Base-by-base conservation (phyloP, 495 filamentous ascomycete genomes). In the Neurospora sp. region DNA sequence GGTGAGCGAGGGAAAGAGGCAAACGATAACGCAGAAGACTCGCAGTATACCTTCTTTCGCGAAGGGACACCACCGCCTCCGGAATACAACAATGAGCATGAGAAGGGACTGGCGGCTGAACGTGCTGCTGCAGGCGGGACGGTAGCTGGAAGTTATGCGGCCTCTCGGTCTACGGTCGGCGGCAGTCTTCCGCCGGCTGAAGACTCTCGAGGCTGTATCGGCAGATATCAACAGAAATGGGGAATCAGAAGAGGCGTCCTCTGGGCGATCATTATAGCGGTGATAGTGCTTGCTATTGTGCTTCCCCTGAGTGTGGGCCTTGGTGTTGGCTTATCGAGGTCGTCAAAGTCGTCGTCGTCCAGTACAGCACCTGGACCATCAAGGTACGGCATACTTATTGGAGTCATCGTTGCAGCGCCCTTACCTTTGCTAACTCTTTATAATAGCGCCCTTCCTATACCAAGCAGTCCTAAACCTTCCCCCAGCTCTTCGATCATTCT, bases 221-320 rank as follows among this genome's bases (percentile, higher is more conserved):
- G 27, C 22, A 65, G 10, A 7, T 37, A 65, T 65, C 53, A 65
- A 65, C 53, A 65, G 17, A 65, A 27, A 65, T 65, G 53, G 53
- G 53, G 53, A 3, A 8, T 65, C 78, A 71, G 69, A 77, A 73
- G 70, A 73, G 73, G 70, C 27, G 71, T 80, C 9, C 79, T 82
- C 70, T 81, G 79, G 78, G 27, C 79, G 0, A 10, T 82, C 8
- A 16, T 76, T 9, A 69, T 37, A 9, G 74, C 76, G 9, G 74
- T 76, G 14, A 68, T 81, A n/a, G 35, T 75, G 22, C 40, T 84
- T 9, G 10, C 83, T 10, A 45, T 85, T 10, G 68, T 75, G 44
- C 41, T 84, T 17, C 80, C 79, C 8, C 74, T 86, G 10, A 81
- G 83, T 0, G 78, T 83, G 8, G 83, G 83, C 0, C 74, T 84